Base-by-base conservation (phyloP, 305 asterid genomes). In the Fraxinus paxiana region DNA sequence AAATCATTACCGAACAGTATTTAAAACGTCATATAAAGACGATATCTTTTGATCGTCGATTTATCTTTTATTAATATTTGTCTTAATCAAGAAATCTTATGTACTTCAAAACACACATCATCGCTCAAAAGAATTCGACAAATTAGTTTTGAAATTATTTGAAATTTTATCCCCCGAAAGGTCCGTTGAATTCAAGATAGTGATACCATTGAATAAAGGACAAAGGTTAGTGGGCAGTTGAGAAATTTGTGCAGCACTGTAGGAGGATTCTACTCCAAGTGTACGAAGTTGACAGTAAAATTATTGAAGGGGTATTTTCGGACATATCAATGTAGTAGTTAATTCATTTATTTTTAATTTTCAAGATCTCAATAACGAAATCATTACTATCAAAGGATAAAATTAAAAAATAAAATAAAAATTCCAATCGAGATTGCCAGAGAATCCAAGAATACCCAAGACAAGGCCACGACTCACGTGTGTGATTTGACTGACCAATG, bases 161-260 rank as follows among this genome's bases (percentile, higher is more conserved):
- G 67, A 59, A 18, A 20, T 20, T 51, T 59, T 20, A 6, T 2
- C 69, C 30, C 69, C 5, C 65, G 65, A 17, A 1, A 54, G 22
- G 61, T 51, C 63, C 24, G 9, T 51, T 17, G 9, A 51, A 1
- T 48, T 17, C 9, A 51, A n/a, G 63, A 51, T 17, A 17, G 75
- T 77, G 82, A 87, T 85, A 82, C 90, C 88, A 89, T 83, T 88
- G 88, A 73, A 77, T 74, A 70, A 67, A 54, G 76, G 28, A 56
- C 56, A 41, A 2, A 31, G 8, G 77, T 9, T 61, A 63, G 31
- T 17, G 78, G 79, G 83, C 77, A 80, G 34, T 59, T 73, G 34
- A 13, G 84, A 80, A 80, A 76, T 73, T 78, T 24, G 17, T 6
- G 22, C 26, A 54, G 28, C 74, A 34, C 51, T 77, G 43, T 83